phyloP scores from a whole-genome alignment of 1,284 basidiomycete genomes.

The Meripilus lineatus region DNA sequence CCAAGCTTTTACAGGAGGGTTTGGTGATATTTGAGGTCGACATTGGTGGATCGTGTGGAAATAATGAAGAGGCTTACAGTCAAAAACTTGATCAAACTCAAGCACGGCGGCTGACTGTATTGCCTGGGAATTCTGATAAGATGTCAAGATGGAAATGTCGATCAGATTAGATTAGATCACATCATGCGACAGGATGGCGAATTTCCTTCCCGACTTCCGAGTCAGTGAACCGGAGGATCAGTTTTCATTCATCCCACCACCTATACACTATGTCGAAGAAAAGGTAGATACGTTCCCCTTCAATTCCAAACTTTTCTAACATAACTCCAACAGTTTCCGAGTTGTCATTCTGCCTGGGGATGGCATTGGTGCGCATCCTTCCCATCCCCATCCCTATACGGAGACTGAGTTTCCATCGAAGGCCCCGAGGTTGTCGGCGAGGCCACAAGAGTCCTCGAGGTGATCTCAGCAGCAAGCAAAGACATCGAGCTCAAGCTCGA shows the following conservation, averaged over 20 bases:
- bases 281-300: conserved; percentile 26
- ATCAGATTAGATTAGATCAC: too few species aligned
- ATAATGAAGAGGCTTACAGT: not conserved
- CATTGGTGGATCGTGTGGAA: conserved; percentile 5
- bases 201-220: too few species aligned
- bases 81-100: too few species aligned
- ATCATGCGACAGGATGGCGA: too few species aligned
- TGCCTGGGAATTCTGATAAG: too few species aligned
- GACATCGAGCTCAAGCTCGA: conserved; percentile 75
- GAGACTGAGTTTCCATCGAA: conserved; percentile 29
- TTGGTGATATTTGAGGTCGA: conserved; percentile 19
- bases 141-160: too few species aligned
- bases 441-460: conserved; percentile 82
- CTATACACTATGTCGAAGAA: conserved; percentile 37
- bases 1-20: conserved; percentile 67
- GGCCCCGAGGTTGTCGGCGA: conserved; percentile 94
- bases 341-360: conserved; percentile 92
- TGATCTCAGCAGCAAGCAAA: conserved; percentile 58
- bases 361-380: conserved; percentile 76
- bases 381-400: not conserved
- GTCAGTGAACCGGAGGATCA: too few species aligned
- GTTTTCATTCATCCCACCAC: too few species aligned
- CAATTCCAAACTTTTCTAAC: not conserved
- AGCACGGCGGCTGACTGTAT: too few species aligned
- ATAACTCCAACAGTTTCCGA: conserved; percentile 54